phyloP scores from a whole-genome alignment of 495 filamentous ascomycete genomes.

The Parmelia sp. region DNA sequence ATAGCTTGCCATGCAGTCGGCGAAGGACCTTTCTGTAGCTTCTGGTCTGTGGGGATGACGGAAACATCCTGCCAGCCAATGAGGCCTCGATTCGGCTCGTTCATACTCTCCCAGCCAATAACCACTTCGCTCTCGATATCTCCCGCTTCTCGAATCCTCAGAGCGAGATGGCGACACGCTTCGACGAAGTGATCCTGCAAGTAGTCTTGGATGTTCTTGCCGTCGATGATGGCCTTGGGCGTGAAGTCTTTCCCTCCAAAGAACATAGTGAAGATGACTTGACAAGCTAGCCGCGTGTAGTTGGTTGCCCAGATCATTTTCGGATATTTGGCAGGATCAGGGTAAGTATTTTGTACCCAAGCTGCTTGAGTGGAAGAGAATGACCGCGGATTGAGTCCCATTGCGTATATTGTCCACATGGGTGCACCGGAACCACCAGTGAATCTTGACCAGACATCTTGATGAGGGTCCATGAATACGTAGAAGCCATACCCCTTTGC shows the following conservation, averaged over 20 bases:
- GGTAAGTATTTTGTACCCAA: conserved; percentile 88
- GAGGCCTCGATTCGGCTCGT: conserved; percentile 88
- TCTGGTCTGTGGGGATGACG: conserved; percentile 76
- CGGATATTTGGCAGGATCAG: conserved; percentile 79
- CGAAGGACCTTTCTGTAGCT: conserved; percentile 85
- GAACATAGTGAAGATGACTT: conserved; percentile 90
- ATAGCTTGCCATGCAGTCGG: conserved; percentile 95
- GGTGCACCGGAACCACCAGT: conserved; percentile 92
- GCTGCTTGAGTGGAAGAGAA: conserved; percentile 88
- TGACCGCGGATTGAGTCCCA: conserved; percentile 74
- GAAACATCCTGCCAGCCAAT: conserved; percentile 81
- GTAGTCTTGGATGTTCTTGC: conserved; percentile 93
- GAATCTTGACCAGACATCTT: conserved; percentile 96
- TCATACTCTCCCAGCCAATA: conserved; percentile 92
- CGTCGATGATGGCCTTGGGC: conserved; percentile 91
- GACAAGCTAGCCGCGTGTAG: conserved; percentile 79
- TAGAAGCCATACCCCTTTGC: conserved; percentile 91
- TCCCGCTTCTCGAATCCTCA: conserved; percentile 81
- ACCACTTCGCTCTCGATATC: conserved; percentile 82
- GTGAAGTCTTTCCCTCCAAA: conserved; percentile 91
- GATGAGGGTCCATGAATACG: conserved; percentile 95
- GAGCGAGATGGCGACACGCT: conserved; percentile 73
- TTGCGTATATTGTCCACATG: conserved; percentile 96
- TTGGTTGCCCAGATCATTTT: conserved; percentile 99
- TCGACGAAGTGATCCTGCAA: conserved; percentile 80